These are phyloP conservation scores for Chytridiales sp. DNA, from an alignment of 371 early-diverging fungal genomes.

Conservation along the genomic window DNA sequence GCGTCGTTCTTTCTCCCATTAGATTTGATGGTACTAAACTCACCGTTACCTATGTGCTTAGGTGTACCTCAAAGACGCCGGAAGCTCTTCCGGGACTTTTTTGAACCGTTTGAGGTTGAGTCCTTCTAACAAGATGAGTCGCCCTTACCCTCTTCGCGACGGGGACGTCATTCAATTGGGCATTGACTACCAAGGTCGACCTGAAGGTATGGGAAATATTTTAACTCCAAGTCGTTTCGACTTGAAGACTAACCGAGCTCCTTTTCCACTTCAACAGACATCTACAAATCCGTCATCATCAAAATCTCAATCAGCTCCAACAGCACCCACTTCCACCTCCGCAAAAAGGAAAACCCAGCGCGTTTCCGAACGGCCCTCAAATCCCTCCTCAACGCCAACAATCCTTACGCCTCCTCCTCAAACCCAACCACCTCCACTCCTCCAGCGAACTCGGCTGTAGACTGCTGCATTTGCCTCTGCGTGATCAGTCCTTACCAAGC, in stretches of 20 bases:
- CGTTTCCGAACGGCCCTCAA: constrained; percentile 37
- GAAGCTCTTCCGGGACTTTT: constrained; percentile 93
- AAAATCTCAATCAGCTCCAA: constrained; percentile 26
- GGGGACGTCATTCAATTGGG: constrained; percentile 92
- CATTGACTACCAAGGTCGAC: constrained; percentile 90
- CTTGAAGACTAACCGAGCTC: neutral
- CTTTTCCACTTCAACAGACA: constrained; percentile 23
- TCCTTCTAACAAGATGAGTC: constrained; percentile 74
- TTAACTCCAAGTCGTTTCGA: neutral
- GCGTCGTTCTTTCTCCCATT: neutral
- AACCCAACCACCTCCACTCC: neutral
- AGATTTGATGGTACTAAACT: neutral
- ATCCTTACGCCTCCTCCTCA: constrained; percentile 37
- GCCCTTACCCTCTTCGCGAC: constrained; percentile 72
- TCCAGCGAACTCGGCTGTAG: constrained; percentile 39
- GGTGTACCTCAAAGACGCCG: constrained; percentile 88
- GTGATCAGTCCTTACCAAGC: constrained; percentile 88
- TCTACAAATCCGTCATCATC: constrained; percentile 40
- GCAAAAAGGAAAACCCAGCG: constrained; percentile 30
- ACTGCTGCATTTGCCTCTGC: constrained; percentile 91
- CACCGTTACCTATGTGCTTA: constrained; percentile 31
- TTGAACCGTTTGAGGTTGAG: constrained; percentile 83
- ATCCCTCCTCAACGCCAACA: constrained; percentile 44
- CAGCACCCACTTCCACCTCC: constrained; percentile 19
- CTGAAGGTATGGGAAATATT: constrained; percentile 57